Conservation (phyloP, 2,329 filamentous ascomycete species). For the Eutypella sp. region DNA sequence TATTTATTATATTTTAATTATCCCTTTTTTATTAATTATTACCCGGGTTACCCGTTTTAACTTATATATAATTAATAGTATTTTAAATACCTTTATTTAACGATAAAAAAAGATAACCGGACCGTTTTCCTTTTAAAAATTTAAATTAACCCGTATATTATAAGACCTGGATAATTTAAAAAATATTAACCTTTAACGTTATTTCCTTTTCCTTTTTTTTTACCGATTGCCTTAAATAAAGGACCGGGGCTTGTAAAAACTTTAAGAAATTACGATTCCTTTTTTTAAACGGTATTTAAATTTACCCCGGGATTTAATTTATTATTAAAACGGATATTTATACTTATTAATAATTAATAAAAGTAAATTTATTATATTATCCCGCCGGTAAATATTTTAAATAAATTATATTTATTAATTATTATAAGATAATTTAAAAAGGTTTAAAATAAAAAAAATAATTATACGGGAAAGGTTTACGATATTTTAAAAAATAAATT, state of each 20-base stretch:
- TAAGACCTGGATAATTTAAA: neutral
- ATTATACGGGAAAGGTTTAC: constrained; percentile 1
- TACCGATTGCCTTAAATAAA: neutral
- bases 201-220: neutral
- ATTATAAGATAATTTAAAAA: constrained; percentile 2
- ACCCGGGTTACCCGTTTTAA: too few relatives aligned
- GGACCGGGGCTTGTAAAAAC: neutral
- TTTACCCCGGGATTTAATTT: neutral
- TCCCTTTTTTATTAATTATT: neutral
- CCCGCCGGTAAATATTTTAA: neutral
- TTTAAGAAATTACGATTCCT: neutral
- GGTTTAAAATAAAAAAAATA: constrained; percentile 3
- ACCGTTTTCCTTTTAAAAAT: neutral
- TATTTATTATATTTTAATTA: neutral
- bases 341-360: constrained; percentile 1
- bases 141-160: neutral
- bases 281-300: neutral
- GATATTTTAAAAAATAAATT: constrained; percentile 3
- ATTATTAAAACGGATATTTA: neutral
- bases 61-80: neutral
- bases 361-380: neutral
- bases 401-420: neutral
- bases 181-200: neutral
- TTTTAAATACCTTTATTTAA: neutral
- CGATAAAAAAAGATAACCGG: neutral